These are phyloP conservation scores for Verticillium klebahnii DNA, from an alignment of 2,329 filamentous ascomycete genomes.

Conservation along the genomic window DNA sequence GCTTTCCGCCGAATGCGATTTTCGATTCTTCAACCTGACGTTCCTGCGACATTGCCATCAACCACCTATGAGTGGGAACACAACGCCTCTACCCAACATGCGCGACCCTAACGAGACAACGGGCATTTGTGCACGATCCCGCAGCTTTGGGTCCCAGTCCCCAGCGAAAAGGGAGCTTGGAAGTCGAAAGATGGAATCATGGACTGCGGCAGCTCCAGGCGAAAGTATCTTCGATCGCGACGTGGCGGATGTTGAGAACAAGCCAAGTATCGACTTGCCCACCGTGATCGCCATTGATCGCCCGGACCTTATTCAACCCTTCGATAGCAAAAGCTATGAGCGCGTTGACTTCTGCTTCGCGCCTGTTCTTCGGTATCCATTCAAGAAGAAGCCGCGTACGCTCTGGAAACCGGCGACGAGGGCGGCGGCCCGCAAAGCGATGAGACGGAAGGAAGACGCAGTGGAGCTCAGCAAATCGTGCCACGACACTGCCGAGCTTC, in stretches of 20 bases:
- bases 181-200: background rate
- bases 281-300: constrained; percentile 17
- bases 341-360: background rate
- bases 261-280: background rate
- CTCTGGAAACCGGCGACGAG: background rate
- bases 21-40: background rate
- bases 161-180: background rate
- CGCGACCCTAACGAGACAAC: background rate
- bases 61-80: background rate
- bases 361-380: background rate
- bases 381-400: background rate
- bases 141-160: background rate
- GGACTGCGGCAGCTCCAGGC: background rate
- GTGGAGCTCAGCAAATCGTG: background rate
- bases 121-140: background rate
- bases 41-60: background rate
- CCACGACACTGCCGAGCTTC: background rate
- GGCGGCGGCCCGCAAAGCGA: background rate
- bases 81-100: background rate
- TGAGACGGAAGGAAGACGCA: background rate
- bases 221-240: background rate
- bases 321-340: background rate
- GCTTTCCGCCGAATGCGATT: background rate
- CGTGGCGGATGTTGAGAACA: background rate
- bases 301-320: constrained; percentile 4